A percentile compares a stretch with the other conserved stretches of the same genome.
phyloP scores from a whole-genome alignment of 2,329 filamentous ascomycete species.

The Davidsoniella eucalypti region DNA sequence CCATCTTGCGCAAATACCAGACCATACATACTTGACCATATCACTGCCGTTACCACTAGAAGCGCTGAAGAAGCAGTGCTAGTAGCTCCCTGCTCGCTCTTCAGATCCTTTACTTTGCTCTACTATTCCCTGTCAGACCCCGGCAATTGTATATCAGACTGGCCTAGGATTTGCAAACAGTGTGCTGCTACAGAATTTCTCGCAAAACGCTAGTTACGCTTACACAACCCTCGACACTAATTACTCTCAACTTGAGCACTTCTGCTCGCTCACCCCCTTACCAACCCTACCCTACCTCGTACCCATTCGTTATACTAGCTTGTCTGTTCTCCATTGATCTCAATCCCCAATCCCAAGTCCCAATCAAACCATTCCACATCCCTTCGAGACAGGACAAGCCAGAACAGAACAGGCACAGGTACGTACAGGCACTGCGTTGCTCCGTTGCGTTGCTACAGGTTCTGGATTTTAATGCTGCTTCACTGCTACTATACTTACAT shows the following conservation, averaged over 20 bases:
- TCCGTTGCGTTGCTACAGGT: no score
- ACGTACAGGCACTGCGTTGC: no score
- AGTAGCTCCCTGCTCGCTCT: constrained; percentile 1
- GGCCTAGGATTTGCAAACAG: no score
- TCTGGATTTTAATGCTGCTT: no score
- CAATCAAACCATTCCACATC: constrained; percentile 6
- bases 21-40: no score
- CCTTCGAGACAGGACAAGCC: no score
- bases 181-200: no score
- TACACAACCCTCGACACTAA: neutral
- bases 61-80: neutral
- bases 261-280: neutral
- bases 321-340: constrained; percentile 10
- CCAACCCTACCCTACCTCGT: constrained; percentile 1
- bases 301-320: constrained; percentile 6
- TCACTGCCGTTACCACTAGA: no score
- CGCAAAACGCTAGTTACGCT: neutral
- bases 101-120: constrained; percentile 1
- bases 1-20: no score
- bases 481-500: no score
- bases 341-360: constrained; percentile 9
- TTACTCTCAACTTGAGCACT: neutral
- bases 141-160: no score
- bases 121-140: neutral
- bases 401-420: no score